Evolutionary conservation across 768 basidiomycete species (phyloP), one percentile per base, ranked within the genome.

Genomic region (Asterophora lycoperdoides): DNA sequence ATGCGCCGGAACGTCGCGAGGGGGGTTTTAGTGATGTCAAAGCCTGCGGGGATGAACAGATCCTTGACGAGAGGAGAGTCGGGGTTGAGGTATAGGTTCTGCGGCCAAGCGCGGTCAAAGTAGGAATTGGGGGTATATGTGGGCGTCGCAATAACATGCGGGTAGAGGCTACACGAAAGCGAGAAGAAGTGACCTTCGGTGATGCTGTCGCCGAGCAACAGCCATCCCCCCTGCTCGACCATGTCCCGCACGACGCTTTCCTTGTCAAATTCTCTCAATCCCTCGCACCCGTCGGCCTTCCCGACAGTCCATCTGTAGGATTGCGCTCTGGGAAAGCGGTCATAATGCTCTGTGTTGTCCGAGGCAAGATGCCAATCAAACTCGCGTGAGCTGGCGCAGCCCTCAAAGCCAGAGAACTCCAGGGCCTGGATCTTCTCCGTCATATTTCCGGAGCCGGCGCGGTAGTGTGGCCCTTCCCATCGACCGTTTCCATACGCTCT

Each of bases 141-240:
- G 1, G 84, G 84, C 2, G 78, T 81, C 1, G 83, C 84, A 30
- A 72, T 71, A 32, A 86, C 83, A 57, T 86, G 81, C 0, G 84
- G 83, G 62, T 78, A 79, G 3, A 86, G 71, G 35, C 77, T 56
- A 57, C 84, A 86, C 0, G 83, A 85, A 1, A 86, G 60, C 5
- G 84, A 85, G 62, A 85, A 86, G 69, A 86, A 86, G 60, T 86
- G 83, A 53, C 80, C 81, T 59, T 87, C 84, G 1, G 80, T 79
- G 14, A 85, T 79, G 0, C 83, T 85, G 57, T 87, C 84, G 23
- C 84, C 84, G 6, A 86, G 60, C 6, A 86, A 56, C 13, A 85
- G 66, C 84, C 84, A 86, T 2, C 84, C 84, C 10, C 84, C 84
- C n/a, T 78, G 68, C 58, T 84, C 77, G 11, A 84, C 82, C 59